Evolutionary conservation across 2,329 filamentous ascomycete species (phyloP).

Genomic region (Arthrobotrys entomopaga): DNA sequence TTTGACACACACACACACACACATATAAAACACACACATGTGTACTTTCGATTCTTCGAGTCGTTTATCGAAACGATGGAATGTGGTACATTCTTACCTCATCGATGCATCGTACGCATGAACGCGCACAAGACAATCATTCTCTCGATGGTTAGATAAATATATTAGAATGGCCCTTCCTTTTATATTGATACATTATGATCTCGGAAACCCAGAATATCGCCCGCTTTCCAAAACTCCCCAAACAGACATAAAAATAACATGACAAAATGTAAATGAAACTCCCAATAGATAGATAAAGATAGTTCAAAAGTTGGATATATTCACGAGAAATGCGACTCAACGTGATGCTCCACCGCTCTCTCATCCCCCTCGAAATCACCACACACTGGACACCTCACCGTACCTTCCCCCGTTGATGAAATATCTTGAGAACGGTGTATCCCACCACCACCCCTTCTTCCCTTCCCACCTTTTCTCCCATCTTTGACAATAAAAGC

Average conservation of each 20-base stretch:
- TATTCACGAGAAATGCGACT: slow-evolving; percentile 66
- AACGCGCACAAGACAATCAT: slow-evolving; percentile 14
- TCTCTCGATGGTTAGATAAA: slow-evolving; percentile 43
- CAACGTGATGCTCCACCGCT: slow-evolving; percentile 75
- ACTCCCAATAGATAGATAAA: neutral
- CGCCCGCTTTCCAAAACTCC: neutral
- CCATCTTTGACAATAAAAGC: slow-evolving; percentile 64
- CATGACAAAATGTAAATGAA: neutral
- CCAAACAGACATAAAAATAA: neutral
- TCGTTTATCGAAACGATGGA: slow-evolving; percentile 8
- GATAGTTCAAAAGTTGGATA: no score
- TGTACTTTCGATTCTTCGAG: slow-evolving; percentile 2
- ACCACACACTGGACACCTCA: slow-evolving; percentile 72
- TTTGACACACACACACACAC: slow-evolving; percentile 3
- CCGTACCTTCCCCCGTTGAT: neutral
- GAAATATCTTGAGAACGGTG: no score
- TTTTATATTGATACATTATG: slow-evolving; percentile 36
- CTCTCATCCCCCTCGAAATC: slow-evolving; percentile 74
- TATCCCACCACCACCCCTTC: neutral
- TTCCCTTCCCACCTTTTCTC: slow-evolving; percentile 55
- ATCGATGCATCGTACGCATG: slow-evolving; percentile 12
- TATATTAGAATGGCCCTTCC: slow-evolving; percentile 38
- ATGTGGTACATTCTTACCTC: neutral
- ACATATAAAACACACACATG: slow-evolving; percentile 1
- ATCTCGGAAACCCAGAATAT: neutral